Percentiles rank a stretch among this genome's conserved stretches.
Conservation (phyloP, 192 early-diverging fungal genomes). For the Coemansia sp. region DNA sequence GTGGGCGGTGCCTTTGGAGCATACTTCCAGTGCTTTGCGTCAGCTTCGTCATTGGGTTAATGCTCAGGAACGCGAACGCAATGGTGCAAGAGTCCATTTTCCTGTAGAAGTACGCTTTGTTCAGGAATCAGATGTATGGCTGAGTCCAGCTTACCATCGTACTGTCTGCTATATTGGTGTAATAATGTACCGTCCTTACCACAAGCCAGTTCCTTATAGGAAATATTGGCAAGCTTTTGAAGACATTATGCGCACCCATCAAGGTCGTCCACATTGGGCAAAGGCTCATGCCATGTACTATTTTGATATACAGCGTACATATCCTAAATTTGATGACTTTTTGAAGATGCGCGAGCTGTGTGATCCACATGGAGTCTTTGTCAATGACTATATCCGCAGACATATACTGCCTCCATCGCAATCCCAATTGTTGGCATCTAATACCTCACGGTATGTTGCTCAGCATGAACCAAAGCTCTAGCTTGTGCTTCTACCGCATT, state of each 20-base stretch:
- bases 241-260: conserved; percentile 64
- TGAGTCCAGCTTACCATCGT: conserved; percentile 65
- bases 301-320: conserved; percentile 54
- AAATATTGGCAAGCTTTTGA: conserved; percentile 71
- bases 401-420: conserved; percentile 55
- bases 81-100: conserved; percentile 64
- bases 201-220: conserved; percentile 65
- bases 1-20: conserved; percentile 70
- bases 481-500: too few species aligned
- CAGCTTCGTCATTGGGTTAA: conserved; percentile 59
- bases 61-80: conserved; percentile 19
- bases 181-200: conserved; percentile 74
- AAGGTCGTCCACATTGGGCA: conserved; percentile 77
- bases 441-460: background rate
- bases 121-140: conserved; percentile 56
- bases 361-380: conserved; percentile 69
- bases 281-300: conserved; percentile 65
- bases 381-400: conserved; percentile 68
- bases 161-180: conserved; percentile 74
- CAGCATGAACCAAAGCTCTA: background rate
- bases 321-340: conserved; percentile 67
- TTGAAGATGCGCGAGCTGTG: conserved; percentile 52
- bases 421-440: background rate
- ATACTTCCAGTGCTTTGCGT: conserved; percentile 57
- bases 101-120: conserved; percentile 73